Evolutionary conservation across 139 green algal species (phyloP).

Genomic region (Chlorella sp.): DNA sequence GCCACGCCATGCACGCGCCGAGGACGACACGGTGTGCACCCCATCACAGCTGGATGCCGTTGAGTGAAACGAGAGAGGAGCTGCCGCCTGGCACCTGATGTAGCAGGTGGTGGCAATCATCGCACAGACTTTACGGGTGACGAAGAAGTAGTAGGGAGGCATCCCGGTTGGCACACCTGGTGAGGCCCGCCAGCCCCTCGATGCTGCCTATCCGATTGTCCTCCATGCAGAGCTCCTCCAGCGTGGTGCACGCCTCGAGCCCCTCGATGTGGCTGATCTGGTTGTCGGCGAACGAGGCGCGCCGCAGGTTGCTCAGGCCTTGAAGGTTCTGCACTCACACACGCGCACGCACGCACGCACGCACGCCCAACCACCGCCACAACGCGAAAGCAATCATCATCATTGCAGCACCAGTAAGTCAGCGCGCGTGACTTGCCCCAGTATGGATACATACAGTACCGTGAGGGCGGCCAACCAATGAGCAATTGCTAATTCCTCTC

Average conservation of each 20-base stretch:
- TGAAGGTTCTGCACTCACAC: slow-evolving; percentile 22
- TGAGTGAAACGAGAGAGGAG: too few species aligned
- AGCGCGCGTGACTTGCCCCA: background rate
- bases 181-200: slow-evolving; percentile 15
- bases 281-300: slow-evolving; percentile 32
- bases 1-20: background rate
- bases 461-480: too few species aligned
- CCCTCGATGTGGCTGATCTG: slow-evolving; percentile 37
- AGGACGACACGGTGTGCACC: too few species aligned
- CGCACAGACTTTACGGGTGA: too few species aligned
- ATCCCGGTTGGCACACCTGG: background rate
- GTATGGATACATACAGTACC: too few species aligned
- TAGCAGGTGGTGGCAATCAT: too few species aligned
- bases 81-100: too few species aligned
- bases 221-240: slow-evolving; percentile 64
- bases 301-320: slow-evolving; percentile 21
- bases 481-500: too few species aligned
- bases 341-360: background rate
- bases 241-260: slow-evolving; percentile 30
- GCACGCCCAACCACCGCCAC: background rate
- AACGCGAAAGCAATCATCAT: background rate
- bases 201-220: slow-evolving; percentile 37
- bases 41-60: too few species aligned
- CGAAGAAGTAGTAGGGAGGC: background rate
- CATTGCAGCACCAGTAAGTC: background rate